phyloP scores from a whole-genome alignment of 176 grass and related monocot species.

The Rhynchospora breviuscula region DNA sequence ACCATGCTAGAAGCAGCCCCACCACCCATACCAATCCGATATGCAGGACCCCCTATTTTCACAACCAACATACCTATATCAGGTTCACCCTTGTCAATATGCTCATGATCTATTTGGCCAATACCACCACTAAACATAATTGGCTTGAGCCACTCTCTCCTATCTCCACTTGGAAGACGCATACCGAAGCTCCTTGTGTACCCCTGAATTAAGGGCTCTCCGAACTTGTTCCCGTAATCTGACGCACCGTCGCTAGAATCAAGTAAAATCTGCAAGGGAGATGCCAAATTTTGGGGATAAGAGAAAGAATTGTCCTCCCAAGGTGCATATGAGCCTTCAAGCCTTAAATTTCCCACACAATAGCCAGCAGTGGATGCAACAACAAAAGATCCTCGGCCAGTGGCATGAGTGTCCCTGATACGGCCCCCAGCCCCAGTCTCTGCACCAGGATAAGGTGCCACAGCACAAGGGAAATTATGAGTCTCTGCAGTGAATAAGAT shows the following conservation, averaged over 20 bases:
- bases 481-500: constrained; percentile 88
- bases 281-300: constrained; percentile 66
- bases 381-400: constrained; percentile 74
- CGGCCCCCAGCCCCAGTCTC: constrained; percentile 84
- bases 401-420: constrained; percentile 91
- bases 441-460: constrained; percentile 75
- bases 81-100: constrained; percentile 67
- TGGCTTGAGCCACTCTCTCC: constrained; percentile 89
- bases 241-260: constrained; percentile 82
- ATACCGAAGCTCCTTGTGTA: constrained; percentile 76
- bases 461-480: constrained; percentile 92
- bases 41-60: constrained; percentile 92
- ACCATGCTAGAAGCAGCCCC: constrained; percentile 95
- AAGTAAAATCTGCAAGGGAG: constrained; percentile 78
- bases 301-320: constrained; percentile 82
- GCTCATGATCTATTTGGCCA: constrained; percentile 76
- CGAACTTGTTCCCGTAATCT: constrained; percentile 98
- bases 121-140: constrained; percentile 99
- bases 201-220: constrained; percentile 85
- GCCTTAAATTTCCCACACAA: constrained; percentile 81
- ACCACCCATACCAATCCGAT: constrained; percentile 96
- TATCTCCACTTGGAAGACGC: constrained; percentile 66
- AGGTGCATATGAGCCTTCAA: constrained; percentile 61
- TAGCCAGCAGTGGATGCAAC: constrained; percentile 80
- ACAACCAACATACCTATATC: constrained; percentile 92